Percentiles rank a stretch among this genome's conserved stretches.
These are phyloP conservation scores for Trichophyton benhamiae DNA, from an alignment of 2,329 filamentous ascomycete genomes.

Conservation along the genomic window DNA sequence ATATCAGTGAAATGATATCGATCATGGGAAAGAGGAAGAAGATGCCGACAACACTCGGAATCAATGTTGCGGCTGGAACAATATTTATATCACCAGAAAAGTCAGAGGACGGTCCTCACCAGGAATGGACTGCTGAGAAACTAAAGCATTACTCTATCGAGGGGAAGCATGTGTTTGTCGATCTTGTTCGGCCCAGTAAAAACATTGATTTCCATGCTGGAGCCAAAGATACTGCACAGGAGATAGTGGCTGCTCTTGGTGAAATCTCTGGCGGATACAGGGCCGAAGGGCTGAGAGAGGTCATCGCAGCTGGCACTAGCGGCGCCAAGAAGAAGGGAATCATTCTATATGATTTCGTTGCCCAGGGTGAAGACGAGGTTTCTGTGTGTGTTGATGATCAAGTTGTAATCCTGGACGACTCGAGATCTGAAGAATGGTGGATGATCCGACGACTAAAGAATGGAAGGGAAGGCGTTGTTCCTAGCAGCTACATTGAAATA, in stretches of 20 bases:
- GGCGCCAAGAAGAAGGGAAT: slow-evolving; percentile 67
- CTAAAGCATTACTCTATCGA: slow-evolving; percentile 97
- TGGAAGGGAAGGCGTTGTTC: slow-evolving; percentile 88
- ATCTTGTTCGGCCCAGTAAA: slow-evolving; percentile 82
- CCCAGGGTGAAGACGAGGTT: slow-evolving; percentile 91
- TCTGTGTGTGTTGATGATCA: slow-evolving; percentile 84
- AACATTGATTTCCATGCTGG: slow-evolving; percentile 95
- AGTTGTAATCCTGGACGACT: slow-evolving; percentile 77
- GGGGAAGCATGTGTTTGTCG: slow-evolving; percentile 94
- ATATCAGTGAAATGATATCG: slow-evolving; percentile 95
- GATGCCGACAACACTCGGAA: slow-evolving; percentile 92
- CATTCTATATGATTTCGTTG: slow-evolving; percentile 90
- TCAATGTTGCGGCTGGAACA: slow-evolving; percentile 75
- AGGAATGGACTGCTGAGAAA: slow-evolving; percentile 89
- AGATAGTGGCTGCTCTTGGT: slow-evolving; percentile 77
- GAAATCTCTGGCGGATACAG: slow-evolving; percentile 77
- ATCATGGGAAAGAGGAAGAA: slow-evolving; percentile 95
- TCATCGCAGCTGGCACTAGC: slow-evolving; percentile 66
- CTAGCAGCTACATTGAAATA: slow-evolving; percentile 89
- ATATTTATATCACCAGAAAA: slow-evolving; percentile 88
- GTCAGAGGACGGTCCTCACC: slow-evolving; percentile 65
- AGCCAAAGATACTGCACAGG: slow-evolving; percentile 88
- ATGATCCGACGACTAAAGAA: slow-evolving; percentile 83
- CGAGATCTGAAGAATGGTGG: slow-evolving; percentile 97
- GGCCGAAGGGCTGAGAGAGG: slow-evolving; percentile 69